Base-by-base conservation (phyloP, 306 rosid genomes). In the Phaseolus lunatus region DNA sequence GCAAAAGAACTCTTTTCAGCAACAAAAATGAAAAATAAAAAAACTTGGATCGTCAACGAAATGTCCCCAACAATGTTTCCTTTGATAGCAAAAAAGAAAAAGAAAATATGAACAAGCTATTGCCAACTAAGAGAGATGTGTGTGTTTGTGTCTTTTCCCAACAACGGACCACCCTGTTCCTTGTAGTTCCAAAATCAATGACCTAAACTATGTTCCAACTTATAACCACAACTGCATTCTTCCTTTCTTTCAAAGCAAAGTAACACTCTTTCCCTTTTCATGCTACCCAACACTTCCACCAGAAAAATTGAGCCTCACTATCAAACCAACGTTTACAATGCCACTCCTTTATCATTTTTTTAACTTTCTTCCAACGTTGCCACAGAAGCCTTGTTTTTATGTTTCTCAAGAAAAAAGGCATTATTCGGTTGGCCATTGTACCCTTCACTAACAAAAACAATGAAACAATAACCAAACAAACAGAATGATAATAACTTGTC, bases 201-300 rank as follows among this genome's bases (percentile, higher is more conserved):
- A 64, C 82, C 48, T 58, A 82, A 71, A 70, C 70, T 11, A 63
- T 6, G 19, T 82, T 62, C 31, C 29, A 76, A 50, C 37, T 82
- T 27, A 43, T 44, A 71, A 45, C 71, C 13, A 53, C 57, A 63
- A 54, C 71, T 6, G 35, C 57, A 74, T 62, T 75, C 76, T 80
- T 84, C 70, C 87, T 80, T 76, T 27, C 53, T 54, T 76, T 71
- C 52, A 45, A 84, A 84, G 79, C 76, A 70, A 76, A 76, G 68
- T 76, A 37, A 9, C 37, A 45, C 35, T 37, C 73, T 61, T n/a
- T 65, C 47, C 35, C 58, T 75, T 78, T 76, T 24, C 26, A 35
- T 62, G 75, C 59, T 63, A 75, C 15, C 74, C 77, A 23, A 10
- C 37, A 59, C 68, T 75, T 69, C 9, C 18, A 22, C 53, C 48